Percentiles rank a stretch among this genome's conserved stretches.
phyloP scores from a whole-genome alignment of 1,139 yeast genomes.

The Kodamaea sp. region DNA sequence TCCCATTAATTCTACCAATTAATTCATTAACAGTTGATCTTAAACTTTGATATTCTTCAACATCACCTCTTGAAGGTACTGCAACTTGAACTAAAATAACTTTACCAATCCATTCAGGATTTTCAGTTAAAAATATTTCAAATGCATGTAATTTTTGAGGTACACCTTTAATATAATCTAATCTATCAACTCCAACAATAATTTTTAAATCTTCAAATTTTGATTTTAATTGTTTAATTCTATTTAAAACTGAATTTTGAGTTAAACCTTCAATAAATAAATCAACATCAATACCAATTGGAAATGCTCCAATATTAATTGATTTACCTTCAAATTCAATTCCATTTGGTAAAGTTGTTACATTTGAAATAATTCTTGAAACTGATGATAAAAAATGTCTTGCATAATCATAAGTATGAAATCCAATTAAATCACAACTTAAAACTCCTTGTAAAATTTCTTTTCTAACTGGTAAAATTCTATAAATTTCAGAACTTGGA shows the following conservation, averaged over 20 bases:
- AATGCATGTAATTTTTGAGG: slow-evolving; percentile 96
- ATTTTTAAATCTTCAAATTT: slow-evolving; percentile 72
- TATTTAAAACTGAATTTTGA: slow-evolving; percentile 55
- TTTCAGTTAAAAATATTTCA: slow-evolving; percentile 84
- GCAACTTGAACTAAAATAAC: slow-evolving; percentile 96
- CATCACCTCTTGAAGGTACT: slow-evolving; percentile 97
- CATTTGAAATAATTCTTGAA: slow-evolving; percentile 70
- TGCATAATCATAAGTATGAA: slow-evolving; percentile 99
- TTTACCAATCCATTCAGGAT: slow-evolving; percentile 98
- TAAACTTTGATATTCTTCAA: slow-evolving; percentile 92
- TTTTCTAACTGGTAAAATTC: slow-evolving; percentile 91
- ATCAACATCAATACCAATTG: slow-evolving; percentile 96
- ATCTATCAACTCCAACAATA: slow-evolving; percentile 92
- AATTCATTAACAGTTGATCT: slow-evolving; percentile 93
- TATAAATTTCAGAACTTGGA: slow-evolving; percentile 93
- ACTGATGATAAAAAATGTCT: slow-evolving; percentile 92
- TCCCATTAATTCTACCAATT: slow-evolving; percentile 95
- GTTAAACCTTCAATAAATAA: slow-evolving; percentile 80
- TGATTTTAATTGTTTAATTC: slow-evolving; percentile 59
- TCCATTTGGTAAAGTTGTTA: slow-evolving; percentile 87
- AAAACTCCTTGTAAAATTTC: slow-evolving; percentile 90
- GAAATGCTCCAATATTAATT: slow-evolving; percentile 92
- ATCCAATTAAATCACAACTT: slow-evolving; percentile 92
- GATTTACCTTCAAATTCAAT: slow-evolving; percentile 73
- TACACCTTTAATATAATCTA: slow-evolving; percentile 95